phyloP scores from a whole-genome alignment of 2,329 filamentous ascomycete species.

The Hypoxylon sp. region DNA sequence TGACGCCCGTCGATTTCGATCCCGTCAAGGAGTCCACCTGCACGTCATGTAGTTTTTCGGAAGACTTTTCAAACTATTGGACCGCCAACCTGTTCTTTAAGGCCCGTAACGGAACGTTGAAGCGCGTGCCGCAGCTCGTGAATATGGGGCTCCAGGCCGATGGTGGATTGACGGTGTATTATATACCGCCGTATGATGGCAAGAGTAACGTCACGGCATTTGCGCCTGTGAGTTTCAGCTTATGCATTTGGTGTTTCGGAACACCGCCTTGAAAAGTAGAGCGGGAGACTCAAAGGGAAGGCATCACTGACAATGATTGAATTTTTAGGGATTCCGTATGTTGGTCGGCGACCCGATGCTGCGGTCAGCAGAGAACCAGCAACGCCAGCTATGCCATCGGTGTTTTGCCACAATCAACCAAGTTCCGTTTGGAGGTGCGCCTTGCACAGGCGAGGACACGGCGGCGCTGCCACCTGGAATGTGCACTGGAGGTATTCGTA shows the following conservation, averaged over 20 bases:
- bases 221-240: slow-evolving; percentile 48
- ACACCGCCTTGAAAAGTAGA: neutral
- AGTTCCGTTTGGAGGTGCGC: slow-evolving; percentile 36
- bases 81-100: slow-evolving; percentile 52
- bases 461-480: slow-evolving; percentile 51
- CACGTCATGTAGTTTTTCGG: slow-evolving; percentile 35
- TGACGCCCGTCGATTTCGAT: slow-evolving; percentile 30
- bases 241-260: neutral
- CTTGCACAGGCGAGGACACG: slow-evolving; percentile 50
- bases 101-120: slow-evolving; percentile 49
- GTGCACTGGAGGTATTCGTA: slow-evolving; percentile 50
- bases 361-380: slow-evolving; percentile 49
- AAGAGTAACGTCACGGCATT: slow-evolving; percentile 56
- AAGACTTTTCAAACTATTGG: slow-evolving; percentile 52
- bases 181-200: slow-evolving; percentile 38
- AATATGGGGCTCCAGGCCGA: slow-evolving; percentile 49
- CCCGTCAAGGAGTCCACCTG: slow-evolving; percentile 35
- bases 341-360: slow-evolving; percentile 53
- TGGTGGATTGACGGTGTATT: slow-evolving; percentile 41
- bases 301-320: neutral
- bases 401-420: slow-evolving; percentile 53
- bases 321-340: slow-evolving; percentile 54
- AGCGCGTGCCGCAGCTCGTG: slow-evolving; percentile 43
- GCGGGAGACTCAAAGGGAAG: neutral
- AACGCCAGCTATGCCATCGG: slow-evolving; percentile 56